phyloP scores from a whole-genome alignment of 306 rosid species.

The Erythrophleum fordii region DNA sequence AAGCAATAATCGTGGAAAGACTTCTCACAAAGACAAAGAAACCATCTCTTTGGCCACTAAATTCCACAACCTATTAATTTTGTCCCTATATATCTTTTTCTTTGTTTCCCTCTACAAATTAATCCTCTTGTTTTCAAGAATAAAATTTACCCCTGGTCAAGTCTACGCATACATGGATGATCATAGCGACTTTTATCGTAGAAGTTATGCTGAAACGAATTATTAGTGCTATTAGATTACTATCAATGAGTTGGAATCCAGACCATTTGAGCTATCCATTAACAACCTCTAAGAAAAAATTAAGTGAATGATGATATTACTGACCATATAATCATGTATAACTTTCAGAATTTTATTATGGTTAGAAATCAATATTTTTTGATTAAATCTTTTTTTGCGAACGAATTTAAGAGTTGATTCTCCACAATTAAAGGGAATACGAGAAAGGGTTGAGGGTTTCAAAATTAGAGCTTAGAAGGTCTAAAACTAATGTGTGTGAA shows the following conservation, averaged over 20 bases:
- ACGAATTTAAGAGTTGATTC: too few relatives aligned
- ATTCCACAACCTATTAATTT: not conserved
- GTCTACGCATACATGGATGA: not conserved
- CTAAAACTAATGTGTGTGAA: not conserved
- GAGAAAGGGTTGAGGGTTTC: too few relatives aligned
- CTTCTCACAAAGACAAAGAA: constrained; percentile 4
- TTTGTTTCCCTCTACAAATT: not conserved
- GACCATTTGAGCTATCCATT: not conserved
- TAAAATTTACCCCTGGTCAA: constrained; percentile 3
- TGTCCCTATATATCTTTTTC: not conserved
- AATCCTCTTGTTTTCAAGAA: not conserved
- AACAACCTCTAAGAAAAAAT: not conserved
- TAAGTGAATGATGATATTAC: not conserved
- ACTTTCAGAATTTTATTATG: too few relatives aligned
- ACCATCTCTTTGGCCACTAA: too few relatives aligned
- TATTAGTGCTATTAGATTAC: not conserved
- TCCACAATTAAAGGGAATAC: too few relatives aligned
- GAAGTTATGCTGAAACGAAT: not conserved
- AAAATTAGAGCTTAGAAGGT: constrained; percentile 3
- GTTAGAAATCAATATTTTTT: too few relatives aligned
- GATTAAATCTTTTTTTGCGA: too few relatives aligned
- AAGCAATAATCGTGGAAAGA: not conserved
- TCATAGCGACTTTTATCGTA: too few relatives aligned
- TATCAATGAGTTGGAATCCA: not conserved
- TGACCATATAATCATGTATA: not conserved